Evolutionary conservation across 2,329 filamentous ascomycete species (phyloP).

Genomic region (Sporothrix phasma): DNA sequence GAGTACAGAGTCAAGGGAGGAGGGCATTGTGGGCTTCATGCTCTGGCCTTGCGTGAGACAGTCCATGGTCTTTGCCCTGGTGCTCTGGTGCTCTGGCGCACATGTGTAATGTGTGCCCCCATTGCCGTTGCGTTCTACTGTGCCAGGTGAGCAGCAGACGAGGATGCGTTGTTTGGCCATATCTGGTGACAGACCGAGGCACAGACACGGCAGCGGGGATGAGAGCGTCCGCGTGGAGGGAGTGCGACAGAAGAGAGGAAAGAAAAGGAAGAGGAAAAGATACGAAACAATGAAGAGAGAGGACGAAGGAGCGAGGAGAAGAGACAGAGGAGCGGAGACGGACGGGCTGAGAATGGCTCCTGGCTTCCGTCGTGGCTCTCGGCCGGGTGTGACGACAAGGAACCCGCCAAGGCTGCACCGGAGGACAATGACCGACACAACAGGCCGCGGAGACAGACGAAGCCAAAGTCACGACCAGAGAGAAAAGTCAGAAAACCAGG

Average conservation of each 20-base stretch:
- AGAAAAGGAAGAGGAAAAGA: neutral
- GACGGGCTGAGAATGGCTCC: neutral
- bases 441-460: neutral
- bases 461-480: neutral
- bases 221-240: conserved; percentile 2
- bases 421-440: neutral
- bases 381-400: neutral
- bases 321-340: neutral
- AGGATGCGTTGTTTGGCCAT: neutral
- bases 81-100: neutral
- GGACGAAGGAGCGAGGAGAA: no score
- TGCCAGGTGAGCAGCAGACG: neutral
- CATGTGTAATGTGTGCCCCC: neutral
- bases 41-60: neutral
- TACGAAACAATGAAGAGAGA: neutral
- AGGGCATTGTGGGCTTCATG: neutral
- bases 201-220: conserved; percentile 6
- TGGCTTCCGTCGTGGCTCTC: neutral
- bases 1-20: neutral
- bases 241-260: neutral
- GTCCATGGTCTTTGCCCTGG: neutral
- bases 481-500: neutral
- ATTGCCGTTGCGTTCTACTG: neutral
- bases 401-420: neutral
- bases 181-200: neutral